These are phyloP conservation scores for Venturia asperata DNA, from an alignment of 2,329 filamentous ascomycete genomes.

Conservation along the genomic window DNA sequence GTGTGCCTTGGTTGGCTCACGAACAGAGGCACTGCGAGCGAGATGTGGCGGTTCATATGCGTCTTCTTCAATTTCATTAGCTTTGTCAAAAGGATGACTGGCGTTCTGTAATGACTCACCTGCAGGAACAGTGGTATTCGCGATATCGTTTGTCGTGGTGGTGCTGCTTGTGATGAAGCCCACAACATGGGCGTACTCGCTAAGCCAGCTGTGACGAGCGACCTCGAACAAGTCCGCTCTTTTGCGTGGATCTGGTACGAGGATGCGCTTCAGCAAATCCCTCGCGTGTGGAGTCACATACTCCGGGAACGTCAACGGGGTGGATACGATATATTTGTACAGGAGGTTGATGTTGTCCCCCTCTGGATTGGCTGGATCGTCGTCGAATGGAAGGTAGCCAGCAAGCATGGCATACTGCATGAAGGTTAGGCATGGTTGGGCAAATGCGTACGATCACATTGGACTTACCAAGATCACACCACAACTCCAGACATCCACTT, in stretches of 20 bases:
- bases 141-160: slow-evolving; percentile 77
- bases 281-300: slow-evolving; percentile 96
- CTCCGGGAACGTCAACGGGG: slow-evolving; percentile 94
- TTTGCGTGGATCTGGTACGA: slow-evolving; percentile 91
- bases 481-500: slow-evolving; percentile 99
- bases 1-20: slow-evolving; percentile 65
- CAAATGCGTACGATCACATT: not conserved
- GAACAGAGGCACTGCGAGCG: slow-evolving; percentile 83
- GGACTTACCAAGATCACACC: slow-evolving; percentile 87
- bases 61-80: slow-evolving; percentile 35
- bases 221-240: slow-evolving; percentile 96
- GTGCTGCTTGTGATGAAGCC: slow-evolving; percentile 95
- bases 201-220: slow-evolving; percentile 94
- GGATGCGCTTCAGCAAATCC: slow-evolving; percentile 83
- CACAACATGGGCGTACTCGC: slow-evolving; percentile 93
- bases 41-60: slow-evolving; percentile 55
- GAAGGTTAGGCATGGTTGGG: slow-evolving; percentile 13
- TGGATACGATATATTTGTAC: slow-evolving; percentile 99
- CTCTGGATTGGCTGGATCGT: slow-evolving; percentile 95
- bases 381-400: slow-evolving; percentile 94
- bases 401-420: slow-evolving; percentile 93
- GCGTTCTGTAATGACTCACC: slow-evolving; percentile 37
- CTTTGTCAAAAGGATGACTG: not conserved
- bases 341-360: slow-evolving; percentile 98
- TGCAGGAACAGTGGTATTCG: slow-evolving; percentile 63